A percentile compares a stretch with the other conserved stretches of the same genome.
Conservation (phyloP, 306 rosid genomes). For the Lathyrus tuberosus region DNA sequence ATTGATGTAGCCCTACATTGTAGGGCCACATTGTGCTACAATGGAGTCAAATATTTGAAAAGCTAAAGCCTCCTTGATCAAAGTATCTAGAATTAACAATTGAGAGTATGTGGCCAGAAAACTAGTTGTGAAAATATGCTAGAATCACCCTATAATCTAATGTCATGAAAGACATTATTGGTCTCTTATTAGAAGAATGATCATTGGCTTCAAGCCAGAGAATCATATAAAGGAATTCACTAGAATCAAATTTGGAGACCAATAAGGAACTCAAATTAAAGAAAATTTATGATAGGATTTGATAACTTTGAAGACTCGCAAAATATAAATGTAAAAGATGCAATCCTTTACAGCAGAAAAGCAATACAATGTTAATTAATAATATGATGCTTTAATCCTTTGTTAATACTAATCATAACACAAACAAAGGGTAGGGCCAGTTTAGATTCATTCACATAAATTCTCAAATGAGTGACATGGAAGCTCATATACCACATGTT, state of each 20-base stretch:
- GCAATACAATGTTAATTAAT: conserved; percentile 18
- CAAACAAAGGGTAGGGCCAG: conserved; percentile 31
- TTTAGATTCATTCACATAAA: conserved; percentile 35
- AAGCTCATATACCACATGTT: conserved; percentile 38
- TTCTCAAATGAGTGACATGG: conserved; percentile 36
- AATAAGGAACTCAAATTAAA: conserved; percentile 7
- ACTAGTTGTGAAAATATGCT: conserved; percentile 13
- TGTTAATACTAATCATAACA: conserved; percentile 9
- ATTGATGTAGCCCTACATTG: conserved; percentile 19
- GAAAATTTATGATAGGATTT: conserved; percentile 1
- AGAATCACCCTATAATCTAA: conserved; percentile 21
- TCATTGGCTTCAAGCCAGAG: background rate
- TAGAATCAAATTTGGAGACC: conserved; percentile 40
- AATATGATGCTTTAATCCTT: conserved; percentile 18
- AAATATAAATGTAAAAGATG: conserved; percentile 40
- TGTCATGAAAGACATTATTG: conserved; percentile 8
- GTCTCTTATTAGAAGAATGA: conserved; percentile 5
- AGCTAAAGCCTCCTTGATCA: conserved; percentile 7
- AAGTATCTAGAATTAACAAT: conserved; percentile 24
- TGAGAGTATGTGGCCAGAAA: conserved; percentile 18
- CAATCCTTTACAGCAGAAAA: conserved; percentile 39
- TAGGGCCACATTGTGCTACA: conserved; percentile 28
- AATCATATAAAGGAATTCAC: conserved; percentile 29
- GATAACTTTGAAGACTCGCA: conserved; percentile 33
- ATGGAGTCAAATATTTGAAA: conserved; percentile 14